phyloP scores from a whole-genome alignment of 495 filamentous ascomycete genomes.

The Podospora conica region DNA sequence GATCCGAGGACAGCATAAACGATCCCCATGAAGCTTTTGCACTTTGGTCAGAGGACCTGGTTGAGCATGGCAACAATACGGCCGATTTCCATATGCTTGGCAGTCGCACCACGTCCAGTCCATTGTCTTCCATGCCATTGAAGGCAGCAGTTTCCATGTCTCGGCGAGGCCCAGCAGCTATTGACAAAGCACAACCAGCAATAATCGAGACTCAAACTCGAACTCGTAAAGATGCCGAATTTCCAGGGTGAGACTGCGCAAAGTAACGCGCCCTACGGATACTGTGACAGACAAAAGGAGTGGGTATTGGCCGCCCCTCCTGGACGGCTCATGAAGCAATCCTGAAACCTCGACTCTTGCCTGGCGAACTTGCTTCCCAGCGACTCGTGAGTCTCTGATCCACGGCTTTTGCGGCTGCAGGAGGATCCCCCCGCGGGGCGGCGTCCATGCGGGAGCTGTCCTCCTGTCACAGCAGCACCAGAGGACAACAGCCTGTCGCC shows the following conservation, averaged over 20 bases:
- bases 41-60: background rate
- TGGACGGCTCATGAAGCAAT: conserved; percentile 29
- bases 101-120: background rate
- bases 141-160: too few species aligned
- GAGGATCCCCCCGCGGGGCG: conserved; percentile 6
- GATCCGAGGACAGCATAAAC: conserved; percentile 1
- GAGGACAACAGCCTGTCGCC: background rate
- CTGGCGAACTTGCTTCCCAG: conserved; percentile 16
- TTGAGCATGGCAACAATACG: too few species aligned
- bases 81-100: background rate
- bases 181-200: background rate
- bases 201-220: background rate
- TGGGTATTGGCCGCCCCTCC: background rate
- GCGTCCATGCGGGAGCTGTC: conserved; percentile 7
- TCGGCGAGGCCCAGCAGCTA: background rate
- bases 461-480: background rate
- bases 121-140: too few species aligned
- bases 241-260: background rate
- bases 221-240: background rate
- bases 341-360: conserved; percentile 23
- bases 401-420: conserved; percentile 11
- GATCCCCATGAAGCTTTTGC: background rate
- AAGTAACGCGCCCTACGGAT: background rate
- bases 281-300: too few species aligned
- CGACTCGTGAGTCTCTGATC: conserved; percentile 21